Percentiles rank a stretch among this genome's conserved stretches.
These are phyloP conservation scores for Aethionema arabicum DNA, from an alignment of 345 rosid species.

Conservation along the genomic window DNA sequence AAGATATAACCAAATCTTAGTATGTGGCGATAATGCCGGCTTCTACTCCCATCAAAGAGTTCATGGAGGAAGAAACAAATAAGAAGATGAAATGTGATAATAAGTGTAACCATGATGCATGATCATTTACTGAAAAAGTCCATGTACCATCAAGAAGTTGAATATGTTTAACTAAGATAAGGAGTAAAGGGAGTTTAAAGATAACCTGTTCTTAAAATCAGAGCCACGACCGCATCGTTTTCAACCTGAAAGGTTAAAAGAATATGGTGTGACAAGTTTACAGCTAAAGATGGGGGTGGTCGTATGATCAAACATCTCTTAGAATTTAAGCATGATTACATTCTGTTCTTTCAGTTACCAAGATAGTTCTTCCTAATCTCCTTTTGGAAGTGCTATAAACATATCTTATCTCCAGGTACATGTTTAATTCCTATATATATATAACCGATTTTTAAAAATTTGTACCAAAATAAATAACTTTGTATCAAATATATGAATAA, in stretches of 20 bases:
- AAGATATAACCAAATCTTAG: too few species aligned
- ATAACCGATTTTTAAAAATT: too few species aligned
- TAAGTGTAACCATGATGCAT: conserved; percentile 18
- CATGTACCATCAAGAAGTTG: conserved; percentile 14
- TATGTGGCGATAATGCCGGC: too few species aligned
- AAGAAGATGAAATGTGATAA: too few species aligned
- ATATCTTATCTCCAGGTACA: too few species aligned
- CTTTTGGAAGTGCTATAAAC: too few species aligned
- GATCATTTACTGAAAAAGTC: neutral
- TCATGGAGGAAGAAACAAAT: conserved; percentile 6
- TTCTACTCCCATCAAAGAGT: too few species aligned
- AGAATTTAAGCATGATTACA: neutral
- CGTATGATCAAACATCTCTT: neutral
- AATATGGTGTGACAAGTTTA: too few species aligned
- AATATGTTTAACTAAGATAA: conserved; percentile 1
- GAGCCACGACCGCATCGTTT: conserved; percentile 89
- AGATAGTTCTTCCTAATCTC: conserved; percentile 9
- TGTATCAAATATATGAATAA: too few species aligned
- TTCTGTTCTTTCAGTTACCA: neutral
- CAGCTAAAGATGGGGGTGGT: too few species aligned
- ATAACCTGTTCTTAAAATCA: conserved; percentile 83
- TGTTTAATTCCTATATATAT: too few species aligned
- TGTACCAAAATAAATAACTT: too few species aligned
- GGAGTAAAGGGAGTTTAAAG: conserved; percentile 23
- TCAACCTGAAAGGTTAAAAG: conserved; percentile 62